phyloP scores from a whole-genome alignment of 768 basidiomycete species.

The Pleurotus giganteus region DNA sequence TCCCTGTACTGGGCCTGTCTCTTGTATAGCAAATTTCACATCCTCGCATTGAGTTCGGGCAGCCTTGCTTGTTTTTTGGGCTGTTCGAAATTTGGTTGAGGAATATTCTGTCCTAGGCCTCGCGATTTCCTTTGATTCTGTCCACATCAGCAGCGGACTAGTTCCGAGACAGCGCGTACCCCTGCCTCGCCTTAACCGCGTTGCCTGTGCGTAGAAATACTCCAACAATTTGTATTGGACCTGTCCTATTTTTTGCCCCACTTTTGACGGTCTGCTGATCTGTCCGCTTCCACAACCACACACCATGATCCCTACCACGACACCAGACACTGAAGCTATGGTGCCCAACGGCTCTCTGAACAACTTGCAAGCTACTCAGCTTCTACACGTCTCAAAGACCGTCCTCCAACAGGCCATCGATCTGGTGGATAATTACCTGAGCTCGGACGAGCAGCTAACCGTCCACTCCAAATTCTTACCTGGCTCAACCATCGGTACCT shows the following conservation, averaged over 20 bases:
- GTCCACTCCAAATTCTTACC: constrained; percentile 71
- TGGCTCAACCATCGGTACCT: constrained; percentile 83
- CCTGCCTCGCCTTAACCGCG: constrained; percentile 18
- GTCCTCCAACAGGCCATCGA: constrained; percentile 74
- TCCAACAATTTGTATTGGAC: not conserved
- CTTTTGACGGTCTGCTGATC: constrained; percentile 13
- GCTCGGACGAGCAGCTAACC: constrained; percentile 67
- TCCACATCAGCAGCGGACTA: constrained; percentile 7
- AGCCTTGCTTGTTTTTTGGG: constrained; percentile 42
- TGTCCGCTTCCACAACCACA: constrained; percentile 8
- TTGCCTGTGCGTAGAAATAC: constrained; percentile 15
- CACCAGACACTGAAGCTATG: not conserved
- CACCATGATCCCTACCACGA: constrained; percentile 20
- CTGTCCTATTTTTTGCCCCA: constrained; percentile 6
- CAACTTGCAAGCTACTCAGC: constrained; percentile 39
- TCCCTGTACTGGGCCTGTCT: constrained; percentile 50
- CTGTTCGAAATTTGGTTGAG: constrained; percentile 81
- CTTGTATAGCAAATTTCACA: constrained; percentile 54
- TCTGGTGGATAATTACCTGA: constrained; percentile 63
- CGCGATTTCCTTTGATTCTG: not conserved
- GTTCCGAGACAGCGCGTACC: constrained; percentile 17
- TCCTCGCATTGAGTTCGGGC: constrained; percentile 83
- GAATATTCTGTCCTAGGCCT: constrained; percentile 39
- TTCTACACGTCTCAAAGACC: constrained; percentile 65
- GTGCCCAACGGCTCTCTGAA: constrained; percentile 11